A percentile compares a stretch with the other conserved stretches of the same genome.
Conservation (phyloP, 2,329 filamentous ascomycete species). For the Aspergillus jensenii region DNA sequence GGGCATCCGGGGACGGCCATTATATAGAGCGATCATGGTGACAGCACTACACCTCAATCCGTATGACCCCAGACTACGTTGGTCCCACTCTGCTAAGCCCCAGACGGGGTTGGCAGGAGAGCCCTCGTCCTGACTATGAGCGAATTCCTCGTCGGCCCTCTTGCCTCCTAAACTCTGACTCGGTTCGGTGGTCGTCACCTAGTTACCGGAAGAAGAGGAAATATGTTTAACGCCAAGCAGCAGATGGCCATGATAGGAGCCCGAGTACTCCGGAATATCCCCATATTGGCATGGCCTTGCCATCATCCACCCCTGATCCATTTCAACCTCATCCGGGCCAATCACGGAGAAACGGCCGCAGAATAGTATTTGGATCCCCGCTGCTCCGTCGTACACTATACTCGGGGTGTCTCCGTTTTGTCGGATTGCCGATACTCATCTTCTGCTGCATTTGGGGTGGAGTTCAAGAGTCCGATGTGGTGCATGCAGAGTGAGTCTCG, state of each 20-base stretch:
- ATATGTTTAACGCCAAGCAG: neutral
- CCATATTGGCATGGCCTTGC: neutral
- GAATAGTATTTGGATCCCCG: neutral
- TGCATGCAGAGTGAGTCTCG: neutral
- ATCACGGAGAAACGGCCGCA: conserved; percentile 1
- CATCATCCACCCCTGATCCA: neutral
- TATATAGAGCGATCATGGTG: neutral
- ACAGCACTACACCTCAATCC: neutral
- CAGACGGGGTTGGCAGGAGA: neutral
- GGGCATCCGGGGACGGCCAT: neutral
- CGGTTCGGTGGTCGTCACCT: neutral
- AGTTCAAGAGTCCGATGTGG: neutral
- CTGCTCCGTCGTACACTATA: neutral
- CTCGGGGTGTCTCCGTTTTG: neutral
- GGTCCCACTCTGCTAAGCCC: neutral
- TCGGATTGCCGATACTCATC: neutral
- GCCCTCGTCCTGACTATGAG: neutral
- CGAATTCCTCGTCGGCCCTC: neutral
- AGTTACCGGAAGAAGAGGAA: neutral
- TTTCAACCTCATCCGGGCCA: neutral
- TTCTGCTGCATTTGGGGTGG: neutral
- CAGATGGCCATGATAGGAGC: neutral
- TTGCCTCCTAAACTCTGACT: neutral
- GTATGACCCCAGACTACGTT: neutral
- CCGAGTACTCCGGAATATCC: neutral